Evolutionary conservation across 2,329 filamentous ascomycete genomes (phyloP), one percentile per base, ranked within the genome.

Genomic region (Sarocladiaceae sp.): DNA sequence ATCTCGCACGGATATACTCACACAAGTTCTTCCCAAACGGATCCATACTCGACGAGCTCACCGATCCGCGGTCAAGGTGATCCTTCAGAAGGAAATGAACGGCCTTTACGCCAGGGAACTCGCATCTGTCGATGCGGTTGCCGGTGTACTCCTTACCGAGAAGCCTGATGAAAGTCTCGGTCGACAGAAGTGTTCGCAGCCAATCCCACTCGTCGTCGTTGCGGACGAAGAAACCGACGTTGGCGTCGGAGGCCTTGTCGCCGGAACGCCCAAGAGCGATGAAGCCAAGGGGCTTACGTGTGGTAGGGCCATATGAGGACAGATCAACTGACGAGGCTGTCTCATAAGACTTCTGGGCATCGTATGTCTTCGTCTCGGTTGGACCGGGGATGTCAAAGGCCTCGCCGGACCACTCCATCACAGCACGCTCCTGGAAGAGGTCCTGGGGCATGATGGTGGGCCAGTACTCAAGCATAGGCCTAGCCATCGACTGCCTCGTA

Each of bases 41-140:
- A 33, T 65, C 61, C 15, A 54, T 53, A 35, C 46, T 48, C 11
- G 50, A 54, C 1, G 49, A 51, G 6, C 47, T 53, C 27, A 50
- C 61, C 51, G 63, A 68, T 2, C 65, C 66, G 1, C 65, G 55
- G 50, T 68, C 66, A 5, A 70, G 57, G 50, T 70, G 67, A 47
- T 71, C 68, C 48, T 70, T 65, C n/a, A 72, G 49, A 34, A 72
- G 51, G 47, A 65, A 65, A 40, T 66, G 62, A 27, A 65, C 60
- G 3, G 56, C 56, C 3, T 44, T 44, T 9, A 59, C 52, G 32
- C 56, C 54, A 11, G 66, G 61, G 35, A 72, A 51, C 54, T 72
- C 69, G 40, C 66, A 70, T 1, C 69, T 58, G 42, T 70, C 68
- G 44, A 72, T 61, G 40, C 59, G 58, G 35, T 59, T 57, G 2